A percentile compares a stretch with the other conserved stretches of the same genome.
Evolutionary conservation across 495 filamentous ascomycete genomes (phyloP).

Genomic region (Annulohypoxylon maeteangense): DNA sequence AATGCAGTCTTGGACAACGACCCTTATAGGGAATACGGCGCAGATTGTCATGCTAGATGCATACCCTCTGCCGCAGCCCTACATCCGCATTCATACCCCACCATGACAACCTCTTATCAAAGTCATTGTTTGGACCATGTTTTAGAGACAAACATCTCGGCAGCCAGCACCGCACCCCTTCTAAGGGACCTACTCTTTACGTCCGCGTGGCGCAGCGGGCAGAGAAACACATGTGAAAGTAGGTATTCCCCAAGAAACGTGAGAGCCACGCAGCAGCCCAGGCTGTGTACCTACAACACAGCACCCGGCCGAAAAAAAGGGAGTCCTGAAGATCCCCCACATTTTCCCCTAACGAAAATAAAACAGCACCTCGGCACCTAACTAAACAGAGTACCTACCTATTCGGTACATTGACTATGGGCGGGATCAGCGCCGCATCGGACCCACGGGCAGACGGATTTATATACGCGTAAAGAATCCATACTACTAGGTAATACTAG

Average conservation of each 20-base stretch:
- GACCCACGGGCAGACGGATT: constrained; percentile 19
- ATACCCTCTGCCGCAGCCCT: constrained; percentile 29
- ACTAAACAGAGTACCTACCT: constrained; percentile 15
- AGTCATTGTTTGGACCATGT: background rate
- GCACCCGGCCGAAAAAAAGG: constrained; percentile 9
- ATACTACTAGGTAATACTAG: no score
- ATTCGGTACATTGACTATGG: constrained; percentile 13
- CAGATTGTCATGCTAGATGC: constrained; percentile 16
- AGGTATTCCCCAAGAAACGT: constrained; percentile 7
- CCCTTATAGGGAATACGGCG: constrained; percentile 12
- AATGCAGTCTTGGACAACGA: constrained; percentile 11
- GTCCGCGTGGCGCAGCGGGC: constrained; percentile 30
- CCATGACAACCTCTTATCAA: background rate
- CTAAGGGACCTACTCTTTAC: background rate
- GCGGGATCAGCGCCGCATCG: constrained; percentile 22
- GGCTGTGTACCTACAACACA: no score
- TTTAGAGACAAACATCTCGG: background rate
- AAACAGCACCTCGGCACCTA: background rate
- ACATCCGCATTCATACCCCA: constrained; percentile 11
- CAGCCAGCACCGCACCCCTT: no score
- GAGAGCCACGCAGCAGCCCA: constrained; percentile 24
- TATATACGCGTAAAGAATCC: background rate
- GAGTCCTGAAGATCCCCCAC: constrained; percentile 30
- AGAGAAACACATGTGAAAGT: constrained; percentile 27
- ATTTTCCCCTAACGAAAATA: constrained; percentile 10